These are phyloP conservation scores for Westerdykella aurantiaca DNA, from an alignment of 2,329 filamentous ascomycete genomes.

Conservation along the genomic window DNA sequence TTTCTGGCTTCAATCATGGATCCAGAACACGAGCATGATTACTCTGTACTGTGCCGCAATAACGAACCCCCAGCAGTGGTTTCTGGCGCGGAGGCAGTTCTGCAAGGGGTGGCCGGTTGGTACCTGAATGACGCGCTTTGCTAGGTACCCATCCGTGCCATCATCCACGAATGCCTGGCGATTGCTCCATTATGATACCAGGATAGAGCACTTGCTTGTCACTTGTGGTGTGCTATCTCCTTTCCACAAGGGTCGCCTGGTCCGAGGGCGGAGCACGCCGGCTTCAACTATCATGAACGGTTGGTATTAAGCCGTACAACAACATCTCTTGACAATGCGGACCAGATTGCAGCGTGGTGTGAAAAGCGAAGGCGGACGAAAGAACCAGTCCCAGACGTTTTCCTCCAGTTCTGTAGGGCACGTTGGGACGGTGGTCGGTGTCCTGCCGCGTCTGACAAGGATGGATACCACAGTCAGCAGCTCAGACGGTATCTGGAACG, in stretches of 20 bases:
- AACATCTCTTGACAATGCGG: too few species aligned
- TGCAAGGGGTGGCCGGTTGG: conserved; percentile 30
- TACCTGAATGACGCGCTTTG: conserved; percentile 31
- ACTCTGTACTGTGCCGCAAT: conserved; percentile 6
- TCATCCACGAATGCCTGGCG: too few species aligned
- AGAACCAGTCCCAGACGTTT: too few species aligned
- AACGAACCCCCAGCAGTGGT: conserved; percentile 11
- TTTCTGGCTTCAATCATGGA: neutral
- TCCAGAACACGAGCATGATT: neutral
- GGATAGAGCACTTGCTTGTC: conserved; percentile 5
- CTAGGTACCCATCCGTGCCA: neutral
- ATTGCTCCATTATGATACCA: conserved; percentile 1
- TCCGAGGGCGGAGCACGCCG: neutral
- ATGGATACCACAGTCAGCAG: too few species aligned
- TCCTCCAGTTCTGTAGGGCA: too few species aligned
- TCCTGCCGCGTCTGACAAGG: too few species aligned
- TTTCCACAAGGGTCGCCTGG: neutral
- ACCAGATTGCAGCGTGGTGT: too few species aligned
- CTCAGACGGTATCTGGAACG: too few species aligned
- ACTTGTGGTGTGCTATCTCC: neutral
- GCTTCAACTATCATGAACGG: neutral
- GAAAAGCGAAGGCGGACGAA: too few species aligned
- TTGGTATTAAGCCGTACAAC: too few species aligned
- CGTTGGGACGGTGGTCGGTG: too few species aligned
- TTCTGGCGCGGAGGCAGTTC: conserved; percentile 9